These are phyloP conservation scores for Amanita polypyramis DNA, from an alignment of 768 basidiomycete species.

Conservation along the genomic window DNA sequence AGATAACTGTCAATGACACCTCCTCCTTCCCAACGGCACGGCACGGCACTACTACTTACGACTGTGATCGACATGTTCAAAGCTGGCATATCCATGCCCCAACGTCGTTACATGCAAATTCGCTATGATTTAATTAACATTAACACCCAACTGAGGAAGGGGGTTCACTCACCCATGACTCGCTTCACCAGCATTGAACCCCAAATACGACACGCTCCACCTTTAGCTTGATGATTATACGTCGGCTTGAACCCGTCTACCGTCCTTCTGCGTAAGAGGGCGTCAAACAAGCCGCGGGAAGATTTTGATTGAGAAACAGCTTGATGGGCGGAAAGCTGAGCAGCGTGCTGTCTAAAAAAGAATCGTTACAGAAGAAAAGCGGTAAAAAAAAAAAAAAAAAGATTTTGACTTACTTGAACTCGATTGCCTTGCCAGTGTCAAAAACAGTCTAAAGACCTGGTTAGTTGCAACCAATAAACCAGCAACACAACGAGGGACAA, in stretches of 20 bases:
- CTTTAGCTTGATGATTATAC: constrained; percentile 57
- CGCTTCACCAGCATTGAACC: constrained; percentile 80
- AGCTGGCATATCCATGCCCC: constrained; percentile 88
- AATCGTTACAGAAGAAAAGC: neutral
- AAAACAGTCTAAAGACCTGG: constrained; percentile 49
- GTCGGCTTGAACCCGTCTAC: constrained; percentile 53
- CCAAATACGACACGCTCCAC: constrained; percentile 75
- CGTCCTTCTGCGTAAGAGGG: constrained; percentile 33
- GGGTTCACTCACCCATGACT: constrained; percentile 56
- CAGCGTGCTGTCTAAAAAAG: constrained; percentile 45
- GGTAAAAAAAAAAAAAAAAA: neutral
- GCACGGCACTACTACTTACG: constrained; percentile 58
- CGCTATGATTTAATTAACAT: constrained; percentile 26
- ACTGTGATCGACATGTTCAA: constrained; percentile 78
- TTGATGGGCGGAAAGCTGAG: constrained; percentile 55
- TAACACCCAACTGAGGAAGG: neutral
- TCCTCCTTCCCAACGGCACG: no score
- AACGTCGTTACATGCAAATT: constrained; percentile 93
- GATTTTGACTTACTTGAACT: constrained; percentile 38
- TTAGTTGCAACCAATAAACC: neutral
- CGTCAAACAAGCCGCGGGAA: constrained; percentile 64
- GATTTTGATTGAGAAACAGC: constrained; percentile 63
- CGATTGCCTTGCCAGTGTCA: constrained; percentile 71
- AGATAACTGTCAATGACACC: neutral
- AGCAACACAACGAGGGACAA: constrained; percentile 15